Evolutionary conservation across 1,284 basidiomycete genomes (phyloP), one percentile per base, ranked within the genome.

Genomic region (Ganoderma meredithae): DNA sequence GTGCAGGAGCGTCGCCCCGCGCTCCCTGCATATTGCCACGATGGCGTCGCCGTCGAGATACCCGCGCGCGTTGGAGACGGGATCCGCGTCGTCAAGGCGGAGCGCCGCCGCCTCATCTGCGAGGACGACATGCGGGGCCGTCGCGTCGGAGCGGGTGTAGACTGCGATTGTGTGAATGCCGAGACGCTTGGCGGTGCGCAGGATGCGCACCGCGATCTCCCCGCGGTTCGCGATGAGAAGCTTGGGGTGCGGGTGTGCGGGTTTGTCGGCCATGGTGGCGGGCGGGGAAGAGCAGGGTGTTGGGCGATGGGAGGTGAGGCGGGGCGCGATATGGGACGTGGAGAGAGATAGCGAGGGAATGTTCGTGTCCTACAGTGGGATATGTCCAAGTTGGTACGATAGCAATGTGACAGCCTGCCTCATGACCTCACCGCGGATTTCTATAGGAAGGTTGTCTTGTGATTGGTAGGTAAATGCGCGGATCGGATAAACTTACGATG

Each of bases 191-290:
- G 87, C 86, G 0, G 87, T 87, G 61, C 82, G 83, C 19, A 90
- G 79, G 72, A 90, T 83, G 39, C 89, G 85, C 12, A 87, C 79
- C 9, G 88, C 88, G 65, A 86, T 86, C 69, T 86, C 85, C 52
- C 84, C 84, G 25, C 85, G 82, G 75, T 86, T 85, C n/a, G 83
- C 84, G 53, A 53, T 53, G 27, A 53, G 52, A 10, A 53, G 43
- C 19, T 44, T 44, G 43, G 19, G 43, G 15, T 44, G 43, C 43
- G 43, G 43, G 43, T 19, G 7, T 44, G 43, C 43, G 19, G 19
- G 43, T 2, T 44, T 19, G 43, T 17, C 6, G 17, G 43, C 6
- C 43, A 44, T 19, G 43, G 43, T n/a, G 36, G 36, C 36, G 36
- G 36, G 1, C 6, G n/a, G 47, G 19, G 27, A 55, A 31, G 27